Evolutionary conservation across 768 basidiomycete genomes (phyloP), one percentile per base, ranked within the genome.

Genomic region (Mycena rebaudengoi): DNA sequence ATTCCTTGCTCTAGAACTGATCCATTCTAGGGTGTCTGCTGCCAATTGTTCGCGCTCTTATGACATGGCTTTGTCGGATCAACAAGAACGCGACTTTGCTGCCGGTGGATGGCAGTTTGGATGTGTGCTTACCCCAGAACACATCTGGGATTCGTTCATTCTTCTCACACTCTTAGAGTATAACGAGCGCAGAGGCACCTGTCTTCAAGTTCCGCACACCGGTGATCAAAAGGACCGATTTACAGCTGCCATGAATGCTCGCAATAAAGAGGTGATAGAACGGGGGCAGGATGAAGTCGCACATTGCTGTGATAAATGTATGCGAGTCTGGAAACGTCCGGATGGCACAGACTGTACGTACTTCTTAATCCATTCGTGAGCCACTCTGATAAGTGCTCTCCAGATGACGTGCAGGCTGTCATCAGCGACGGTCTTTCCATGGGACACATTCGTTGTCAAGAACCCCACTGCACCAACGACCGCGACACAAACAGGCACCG

Each of bases 121-220:
- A 50, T 35, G 37, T 14, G 1, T 20, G 16, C 63, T 74, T 2
- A 63, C 69, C 0, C 67, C 69, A 3, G 67, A 75, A 11, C 73
- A 78, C 37, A 69, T 78, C 16, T 78, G 75, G 72, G 72, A 75
- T 64, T 70, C 65, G 0, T 79, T 76, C 46, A 49, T 75, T n/a
- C 66, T 73, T 4, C 20, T 67, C 13, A 60, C 72, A 1, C 67
- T 77, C 2, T 69, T 79, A 11, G 65, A 76, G 7, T 71, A 76
- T 49, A 33, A 60, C 21, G 5, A 64, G 2, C 50, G 40, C 0
- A 64, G 54, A 1, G 45, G 44, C 5, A 29, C 25, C 6, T 23
- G 46, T 8, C 68, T 79, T 0, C 30, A 50, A 7, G 71, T 75
- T 1, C 71, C 70, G 1, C 73, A 78, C 54, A 59, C 56, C 8